Evolutionary conservation across 2,329 filamentous ascomycete genomes (phyloP).

Genomic region (Thyridium curvatum): DNA sequence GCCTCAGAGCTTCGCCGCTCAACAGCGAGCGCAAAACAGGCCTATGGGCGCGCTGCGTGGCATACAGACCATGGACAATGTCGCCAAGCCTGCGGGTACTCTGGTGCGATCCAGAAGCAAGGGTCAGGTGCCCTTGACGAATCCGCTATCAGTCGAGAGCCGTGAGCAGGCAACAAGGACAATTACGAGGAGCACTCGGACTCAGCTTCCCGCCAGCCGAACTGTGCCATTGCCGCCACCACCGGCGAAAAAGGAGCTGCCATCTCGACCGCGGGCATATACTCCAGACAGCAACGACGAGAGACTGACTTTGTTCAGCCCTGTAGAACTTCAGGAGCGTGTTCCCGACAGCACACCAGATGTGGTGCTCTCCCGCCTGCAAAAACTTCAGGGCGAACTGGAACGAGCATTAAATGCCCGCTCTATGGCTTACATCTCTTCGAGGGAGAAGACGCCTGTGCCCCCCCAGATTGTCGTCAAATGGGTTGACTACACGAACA

Average conservation of each 20-base stretch:
- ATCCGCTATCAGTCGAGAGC: slow-evolving; percentile 8
- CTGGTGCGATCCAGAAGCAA: slow-evolving; percentile 7
- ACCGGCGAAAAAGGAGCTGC: slow-evolving; percentile 4
- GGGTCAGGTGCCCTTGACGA: slow-evolving; percentile 12
- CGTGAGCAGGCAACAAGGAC: slow-evolving; percentile 12
- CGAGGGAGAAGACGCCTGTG: slow-evolving; percentile 46
- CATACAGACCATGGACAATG: slow-evolving; percentile 20
- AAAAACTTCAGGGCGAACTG: slow-evolving; percentile 51
- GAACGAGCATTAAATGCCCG: slow-evolving; percentile 58
- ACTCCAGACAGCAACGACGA: slow-evolving; percentile 12
- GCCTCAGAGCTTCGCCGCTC: slow-evolving; percentile 61
- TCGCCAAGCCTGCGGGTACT: slow-evolving; percentile 21
- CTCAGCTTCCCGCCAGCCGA: background rate
- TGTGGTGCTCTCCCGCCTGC: slow-evolving; percentile 48
- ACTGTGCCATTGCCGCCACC: background rate
- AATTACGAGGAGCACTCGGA: no score
- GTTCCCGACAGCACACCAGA: slow-evolving; percentile 52
- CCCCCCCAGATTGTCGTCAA: slow-evolving; percentile 64
- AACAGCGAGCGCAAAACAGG: slow-evolving; percentile 53
- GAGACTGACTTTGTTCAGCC: slow-evolving; percentile 47
- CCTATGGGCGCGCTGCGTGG: slow-evolving; percentile 23
- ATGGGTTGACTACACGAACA: slow-evolving; percentile 87
- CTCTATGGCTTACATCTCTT: slow-evolving; percentile 53
- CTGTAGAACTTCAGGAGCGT: slow-evolving; percentile 41
- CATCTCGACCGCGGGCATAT: slow-evolving; percentile 1